Evolutionary conservation across 2,329 filamentous ascomycete genomes (phyloP).

Genomic region (Penicillium sp.): DNA sequence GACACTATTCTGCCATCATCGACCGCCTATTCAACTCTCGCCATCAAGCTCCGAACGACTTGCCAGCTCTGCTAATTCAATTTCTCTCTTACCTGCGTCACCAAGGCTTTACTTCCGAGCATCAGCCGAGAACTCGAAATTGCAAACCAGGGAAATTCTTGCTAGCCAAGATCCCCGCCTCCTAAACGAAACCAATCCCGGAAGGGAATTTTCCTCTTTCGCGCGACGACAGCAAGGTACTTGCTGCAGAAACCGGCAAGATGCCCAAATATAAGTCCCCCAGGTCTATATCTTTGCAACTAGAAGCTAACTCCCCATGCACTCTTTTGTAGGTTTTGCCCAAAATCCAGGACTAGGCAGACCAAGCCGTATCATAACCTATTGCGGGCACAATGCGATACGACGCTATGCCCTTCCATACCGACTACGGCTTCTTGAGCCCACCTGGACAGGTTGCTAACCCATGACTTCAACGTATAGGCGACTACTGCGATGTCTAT

Average conservation of each 20-base stretch:
- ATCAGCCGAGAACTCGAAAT: neutral
- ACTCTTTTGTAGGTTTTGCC: slow-evolving; percentile 66
- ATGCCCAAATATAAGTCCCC: slow-evolving; percentile 82
- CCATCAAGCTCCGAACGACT: slow-evolving; percentile 1
- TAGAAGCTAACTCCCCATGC: slow-evolving; percentile 40
- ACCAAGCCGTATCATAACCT: neutral
- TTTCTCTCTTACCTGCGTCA: neutral
- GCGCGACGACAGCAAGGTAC: slow-evolving; percentile 17
- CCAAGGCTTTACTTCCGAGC: neutral
- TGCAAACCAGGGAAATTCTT: neutral
- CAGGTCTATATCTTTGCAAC: slow-evolving; percentile 5
- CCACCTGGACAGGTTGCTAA: slow-evolving; percentile 10
- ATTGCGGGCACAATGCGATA: slow-evolving; percentile 7
- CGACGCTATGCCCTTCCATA: neutral
- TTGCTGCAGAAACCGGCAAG: slow-evolving; percentile 42
- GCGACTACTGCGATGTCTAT: slow-evolving; percentile 99
- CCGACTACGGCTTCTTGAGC: neutral
- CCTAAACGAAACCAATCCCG: neutral
- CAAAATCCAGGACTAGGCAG: neutral
- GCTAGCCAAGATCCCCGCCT: neutral
- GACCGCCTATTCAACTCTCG: slow-evolving; percentile 6
- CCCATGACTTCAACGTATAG: slow-evolving; percentile 25
- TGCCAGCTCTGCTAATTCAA: neutral
- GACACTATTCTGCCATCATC: slow-evolving; percentile 6
- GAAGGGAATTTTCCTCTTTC: slow-evolving; percentile 22